Evolutionary conservation across 2,329 filamentous ascomycete species (phyloP).

Genomic region (Fusarium dlaminii): DNA sequence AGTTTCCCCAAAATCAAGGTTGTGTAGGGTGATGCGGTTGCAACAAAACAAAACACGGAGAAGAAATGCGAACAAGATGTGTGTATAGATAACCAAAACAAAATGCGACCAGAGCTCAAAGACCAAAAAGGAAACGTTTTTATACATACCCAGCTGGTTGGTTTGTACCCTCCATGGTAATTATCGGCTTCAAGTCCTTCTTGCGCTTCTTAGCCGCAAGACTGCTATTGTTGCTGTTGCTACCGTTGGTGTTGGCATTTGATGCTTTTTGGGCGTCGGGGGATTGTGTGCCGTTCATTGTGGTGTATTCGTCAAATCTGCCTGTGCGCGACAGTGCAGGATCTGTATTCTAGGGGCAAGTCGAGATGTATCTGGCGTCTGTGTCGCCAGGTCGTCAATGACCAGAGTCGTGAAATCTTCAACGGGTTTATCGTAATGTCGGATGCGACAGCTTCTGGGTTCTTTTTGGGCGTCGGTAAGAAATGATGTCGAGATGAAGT

Average conservation of each 20-base stretch:
- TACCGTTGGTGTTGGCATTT: conserved; percentile 43
- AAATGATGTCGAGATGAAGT: conserved; percentile 21
- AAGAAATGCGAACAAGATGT: neutral
- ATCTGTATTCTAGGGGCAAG: neutral
- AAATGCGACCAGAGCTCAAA: neutral
- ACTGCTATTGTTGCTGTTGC: conserved; percentile 40
- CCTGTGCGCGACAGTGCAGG: conserved; percentile 5
- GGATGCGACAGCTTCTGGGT: conserved; percentile 21
- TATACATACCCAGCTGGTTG: conserved; percentile 50
- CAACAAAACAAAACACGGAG: neutral
- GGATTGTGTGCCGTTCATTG: conserved; percentile 44
- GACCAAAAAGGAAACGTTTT: neutral
- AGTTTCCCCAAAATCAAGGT: neutral
- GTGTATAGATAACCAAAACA: neutral
- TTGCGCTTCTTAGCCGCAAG: conserved; percentile 72
- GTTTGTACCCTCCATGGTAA: conserved; percentile 70
- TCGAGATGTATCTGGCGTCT: neutral
- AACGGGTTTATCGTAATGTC: conserved; percentile 9
- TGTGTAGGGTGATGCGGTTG: neutral
- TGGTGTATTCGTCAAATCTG: conserved; percentile 15
- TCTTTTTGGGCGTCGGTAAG: conserved; percentile 12
- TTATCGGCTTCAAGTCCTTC: conserved; percentile 81
- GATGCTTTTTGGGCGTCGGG: conserved; percentile 46
- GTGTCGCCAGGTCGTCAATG: conserved; percentile 20
- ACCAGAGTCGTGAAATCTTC: conserved; percentile 19